Percentiles rank a stretch among this genome's conserved stretches.
Conservation (phyloP, 352 stramenopile species). For the Phytophthora pseudosyringae region DNA sequence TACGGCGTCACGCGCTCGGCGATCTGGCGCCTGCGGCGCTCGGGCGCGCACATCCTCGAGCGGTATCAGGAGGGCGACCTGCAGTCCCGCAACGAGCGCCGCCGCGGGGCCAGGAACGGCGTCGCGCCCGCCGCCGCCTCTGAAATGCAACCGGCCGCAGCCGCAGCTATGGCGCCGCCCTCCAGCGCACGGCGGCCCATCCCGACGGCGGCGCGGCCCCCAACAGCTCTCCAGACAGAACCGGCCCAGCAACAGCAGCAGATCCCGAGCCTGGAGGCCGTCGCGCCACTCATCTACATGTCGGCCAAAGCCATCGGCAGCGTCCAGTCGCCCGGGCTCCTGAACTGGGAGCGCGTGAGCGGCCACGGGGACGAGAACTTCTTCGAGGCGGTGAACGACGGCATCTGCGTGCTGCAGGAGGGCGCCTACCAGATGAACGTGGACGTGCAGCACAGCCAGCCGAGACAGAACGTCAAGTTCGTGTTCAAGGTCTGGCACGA, state of each 20-base stretch:
- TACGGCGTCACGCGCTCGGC: constrained; percentile 57
- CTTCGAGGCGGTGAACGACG: constrained; percentile 46
- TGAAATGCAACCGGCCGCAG: not conserved
- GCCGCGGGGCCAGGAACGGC: constrained; percentile 28
- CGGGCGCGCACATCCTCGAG: constrained; percentile 48
- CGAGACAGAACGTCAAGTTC: constrained; percentile 41
- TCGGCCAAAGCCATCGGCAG: constrained; percentile 42
- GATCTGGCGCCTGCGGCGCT: constrained; percentile 49
- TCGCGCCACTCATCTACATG: constrained; percentile 43
- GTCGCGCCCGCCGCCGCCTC: not conserved
- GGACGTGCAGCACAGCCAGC: constrained; percentile 48
- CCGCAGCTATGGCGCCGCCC: not conserved
- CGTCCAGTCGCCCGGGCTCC: constrained; percentile 39
- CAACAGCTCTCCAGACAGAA: constrained; percentile 4
- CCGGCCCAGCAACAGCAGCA: not conserved
- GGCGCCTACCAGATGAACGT: constrained; percentile 54
- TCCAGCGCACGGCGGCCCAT: not conserved
- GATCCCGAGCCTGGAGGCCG: constrained; percentile 8
- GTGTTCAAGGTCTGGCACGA: constrained; percentile 48
- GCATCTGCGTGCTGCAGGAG: constrained; percentile 35
- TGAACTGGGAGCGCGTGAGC: constrained; percentile 49
- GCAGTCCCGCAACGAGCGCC: constrained; percentile 48
- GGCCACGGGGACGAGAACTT: constrained; percentile 42
- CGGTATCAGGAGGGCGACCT: constrained; percentile 51
- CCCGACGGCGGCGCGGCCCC: not conserved